These are phyloP conservation scores for Carex kokanica DNA, from an alignment of 176 grass and related monocot genomes.

Conservation along the genomic window DNA sequence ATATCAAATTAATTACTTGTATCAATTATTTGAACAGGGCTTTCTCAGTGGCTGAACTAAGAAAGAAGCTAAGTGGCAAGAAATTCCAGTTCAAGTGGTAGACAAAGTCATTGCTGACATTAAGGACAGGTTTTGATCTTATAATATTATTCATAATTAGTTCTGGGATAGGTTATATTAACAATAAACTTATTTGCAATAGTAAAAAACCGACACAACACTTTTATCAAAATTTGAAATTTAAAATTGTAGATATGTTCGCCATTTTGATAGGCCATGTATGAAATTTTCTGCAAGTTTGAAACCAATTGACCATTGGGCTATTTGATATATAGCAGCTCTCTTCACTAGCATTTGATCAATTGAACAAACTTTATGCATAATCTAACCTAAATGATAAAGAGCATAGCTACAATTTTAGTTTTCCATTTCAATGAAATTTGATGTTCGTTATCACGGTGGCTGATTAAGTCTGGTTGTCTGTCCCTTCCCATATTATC, in stretches of 20 bases:
- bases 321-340: neutral
- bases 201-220: neutral
- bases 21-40: slow-evolving; percentile 44
- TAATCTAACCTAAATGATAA: neutral
- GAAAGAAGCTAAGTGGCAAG: slow-evolving; percentile 70
- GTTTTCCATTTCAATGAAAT: neutral
- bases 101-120: slow-evolving; percentile 56
- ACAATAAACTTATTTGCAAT: neutral
- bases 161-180: neutral
- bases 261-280: neutral
- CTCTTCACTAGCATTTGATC: neutral
- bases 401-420: neutral
- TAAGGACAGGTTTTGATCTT: slow-evolving; percentile 52
- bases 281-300: neutral
- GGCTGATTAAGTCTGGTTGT: neutral
- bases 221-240: neutral
- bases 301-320: neutral
- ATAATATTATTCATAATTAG: neutral
- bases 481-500: neutral
- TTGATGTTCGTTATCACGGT: neutral
- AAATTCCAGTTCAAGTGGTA: slow-evolving; percentile 53
- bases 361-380: neutral
- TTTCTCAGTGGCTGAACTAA: slow-evolving; percentile 72
- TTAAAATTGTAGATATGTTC: neutral
- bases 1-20: slow-evolving; percentile 11